A percentile compares a stretch with the other conserved stretches of the same genome.
Evolutionary conservation across 2,329 filamentous ascomycete species (phyloP).

Genomic region (Mycogone perniciosa): DNA sequence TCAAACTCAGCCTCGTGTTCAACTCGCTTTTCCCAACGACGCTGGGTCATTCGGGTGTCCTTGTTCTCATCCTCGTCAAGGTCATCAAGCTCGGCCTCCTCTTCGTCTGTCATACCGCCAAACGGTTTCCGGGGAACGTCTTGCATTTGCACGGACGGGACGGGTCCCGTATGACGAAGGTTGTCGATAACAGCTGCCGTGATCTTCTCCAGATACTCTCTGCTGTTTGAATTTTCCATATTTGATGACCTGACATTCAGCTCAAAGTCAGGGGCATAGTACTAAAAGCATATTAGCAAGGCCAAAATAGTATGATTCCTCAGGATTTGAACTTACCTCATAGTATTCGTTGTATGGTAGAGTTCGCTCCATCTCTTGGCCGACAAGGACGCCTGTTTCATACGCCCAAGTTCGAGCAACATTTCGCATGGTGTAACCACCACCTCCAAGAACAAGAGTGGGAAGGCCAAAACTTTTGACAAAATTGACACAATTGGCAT

Average conservation of each 20-base stretch:
- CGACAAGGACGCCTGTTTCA: slow-evolving; percentile 86
- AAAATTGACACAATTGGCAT: slow-evolving; percentile 88
- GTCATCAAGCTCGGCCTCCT: slow-evolving; percentile 59
- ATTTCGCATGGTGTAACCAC: slow-evolving; percentile 95
- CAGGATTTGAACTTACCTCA: slow-evolving; percentile 42
- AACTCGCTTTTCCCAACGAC: slow-evolving; percentile 73
- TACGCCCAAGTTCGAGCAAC: slow-evolving; percentile 96
- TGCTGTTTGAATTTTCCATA: slow-evolving; percentile 85
- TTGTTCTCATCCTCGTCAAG: slow-evolving; percentile 81
- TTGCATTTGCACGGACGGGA: slow-evolving; percentile 87
- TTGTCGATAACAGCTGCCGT: slow-evolving; percentile 80
- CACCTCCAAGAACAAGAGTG: slow-evolving; percentile 87
- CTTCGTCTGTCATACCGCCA: slow-evolving; percentile 58
- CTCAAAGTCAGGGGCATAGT: slow-evolving; percentile 86
- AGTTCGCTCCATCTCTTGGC: slow-evolving; percentile 71
- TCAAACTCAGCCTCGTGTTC: slow-evolving; percentile 75
- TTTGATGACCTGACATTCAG: slow-evolving; percentile 84
- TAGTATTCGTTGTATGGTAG: slow-evolving; percentile 97
- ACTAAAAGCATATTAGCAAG: slow-evolving; percentile 43
- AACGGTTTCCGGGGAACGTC: slow-evolving; percentile 61
- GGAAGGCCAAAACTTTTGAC: slow-evolving; percentile 82
- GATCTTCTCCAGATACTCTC: slow-evolving; percentile 75
- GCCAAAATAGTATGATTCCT: too few species aligned
- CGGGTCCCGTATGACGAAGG: slow-evolving; percentile 75
- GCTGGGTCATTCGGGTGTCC: slow-evolving; percentile 74